These are phyloP conservation scores for Fusarium brevicatenulatum DNA, from an alignment of 2,329 filamentous ascomycete species.

Conservation along the genomic window DNA sequence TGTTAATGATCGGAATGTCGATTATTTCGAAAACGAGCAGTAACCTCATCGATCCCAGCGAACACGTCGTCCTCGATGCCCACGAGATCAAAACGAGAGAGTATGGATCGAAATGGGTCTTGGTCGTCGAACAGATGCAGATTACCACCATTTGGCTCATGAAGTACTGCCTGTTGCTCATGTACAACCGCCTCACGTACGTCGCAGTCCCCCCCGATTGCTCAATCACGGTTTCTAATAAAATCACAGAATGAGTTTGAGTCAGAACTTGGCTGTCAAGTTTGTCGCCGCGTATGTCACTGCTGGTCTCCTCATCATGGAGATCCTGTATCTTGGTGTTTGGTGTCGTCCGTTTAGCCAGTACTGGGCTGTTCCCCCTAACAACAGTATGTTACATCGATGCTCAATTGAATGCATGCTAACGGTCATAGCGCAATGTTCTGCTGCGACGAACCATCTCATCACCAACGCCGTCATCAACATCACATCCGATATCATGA, in stretches of 20 bases:
- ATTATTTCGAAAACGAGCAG: conserved; percentile 65
- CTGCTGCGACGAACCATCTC: conserved; percentile 65
- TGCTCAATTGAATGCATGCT: not conserved
- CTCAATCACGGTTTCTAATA: conserved; percentile 13
- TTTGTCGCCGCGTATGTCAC: conserved; percentile 59
- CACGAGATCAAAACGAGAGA: conserved; percentile 54
- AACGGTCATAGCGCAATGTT: conserved; percentile 61
- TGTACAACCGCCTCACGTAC: conserved; percentile 66
- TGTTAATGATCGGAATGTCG: conserved; percentile 65
- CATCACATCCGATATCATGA: conserved; percentile 68
- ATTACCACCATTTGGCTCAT: conserved; percentile 66
- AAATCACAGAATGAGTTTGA: conserved; percentile 54
- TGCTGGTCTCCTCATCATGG: conserved; percentile 59
- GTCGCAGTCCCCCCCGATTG: conserved; percentile 32
- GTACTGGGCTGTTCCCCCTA: conserved; percentile 67
- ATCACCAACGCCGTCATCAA: conserved; percentile 69
- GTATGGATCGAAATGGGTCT: conserved; percentile 69
- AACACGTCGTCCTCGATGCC: conserved; percentile 57
- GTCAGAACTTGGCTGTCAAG: conserved; percentile 60
- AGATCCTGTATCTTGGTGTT: conserved; percentile 60
- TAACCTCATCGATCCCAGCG: conserved; percentile 65
- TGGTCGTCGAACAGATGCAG: conserved; percentile 71
- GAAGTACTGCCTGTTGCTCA: conserved; percentile 66
- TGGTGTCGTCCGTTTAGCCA: conserved; percentile 67
- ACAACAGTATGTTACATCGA: conserved; percentile 53